Evolutionary conservation across 2,329 filamentous ascomycete species (phyloP).

Genomic region (Neofusicoccum sp.): DNA sequence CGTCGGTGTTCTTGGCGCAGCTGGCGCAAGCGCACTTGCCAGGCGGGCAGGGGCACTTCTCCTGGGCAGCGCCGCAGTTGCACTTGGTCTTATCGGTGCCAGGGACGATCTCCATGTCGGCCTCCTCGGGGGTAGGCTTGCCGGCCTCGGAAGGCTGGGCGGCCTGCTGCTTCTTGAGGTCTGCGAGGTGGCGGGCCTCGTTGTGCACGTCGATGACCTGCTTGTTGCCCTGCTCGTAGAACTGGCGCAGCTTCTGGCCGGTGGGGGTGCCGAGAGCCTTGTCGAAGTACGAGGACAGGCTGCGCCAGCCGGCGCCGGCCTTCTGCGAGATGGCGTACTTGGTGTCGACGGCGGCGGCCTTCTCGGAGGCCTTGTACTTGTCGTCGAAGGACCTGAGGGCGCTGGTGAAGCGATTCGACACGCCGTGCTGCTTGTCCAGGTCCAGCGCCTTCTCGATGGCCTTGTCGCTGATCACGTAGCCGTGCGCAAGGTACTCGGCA

Average conservation of each 20-base stretch:
- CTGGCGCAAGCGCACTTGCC: conserved; percentile 51
- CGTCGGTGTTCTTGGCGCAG: conserved; percentile 50
- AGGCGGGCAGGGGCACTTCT: conserved; percentile 48
- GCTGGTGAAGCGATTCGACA: conserved; percentile 76
- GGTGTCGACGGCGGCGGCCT: conserved; percentile 79
- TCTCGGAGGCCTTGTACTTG: conserved; percentile 87
- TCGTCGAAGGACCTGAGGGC: conserved; percentile 77
- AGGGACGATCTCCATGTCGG: conserved; percentile 41
- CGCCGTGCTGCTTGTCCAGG: conserved; percentile 86
- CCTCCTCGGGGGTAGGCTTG: conserved; percentile 36
- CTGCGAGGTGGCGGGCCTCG: conserved; percentile 85
- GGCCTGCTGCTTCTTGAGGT: conserved; percentile 68
- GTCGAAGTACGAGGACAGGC: conserved; percentile 88
- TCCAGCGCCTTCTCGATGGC: conserved; percentile 83
- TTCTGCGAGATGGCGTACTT: conserved; percentile 80
- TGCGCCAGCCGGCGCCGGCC: conserved; percentile 67
- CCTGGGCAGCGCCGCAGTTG: conserved; percentile 49
- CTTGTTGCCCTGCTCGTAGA: conserved; percentile 83
- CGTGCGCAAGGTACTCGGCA: conserved; percentile 94
- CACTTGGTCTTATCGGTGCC: conserved; percentile 49
- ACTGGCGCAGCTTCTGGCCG: conserved; percentile 82
- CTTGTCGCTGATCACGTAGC: conserved; percentile 78
- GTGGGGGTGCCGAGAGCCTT: conserved; percentile 86
- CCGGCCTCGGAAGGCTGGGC: conserved; percentile 37
- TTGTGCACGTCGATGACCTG: conserved; percentile 93